Evolutionary conservation across 83 land plant species (phyloP).

Genomic region (Isoetes engelmannii): DNA sequence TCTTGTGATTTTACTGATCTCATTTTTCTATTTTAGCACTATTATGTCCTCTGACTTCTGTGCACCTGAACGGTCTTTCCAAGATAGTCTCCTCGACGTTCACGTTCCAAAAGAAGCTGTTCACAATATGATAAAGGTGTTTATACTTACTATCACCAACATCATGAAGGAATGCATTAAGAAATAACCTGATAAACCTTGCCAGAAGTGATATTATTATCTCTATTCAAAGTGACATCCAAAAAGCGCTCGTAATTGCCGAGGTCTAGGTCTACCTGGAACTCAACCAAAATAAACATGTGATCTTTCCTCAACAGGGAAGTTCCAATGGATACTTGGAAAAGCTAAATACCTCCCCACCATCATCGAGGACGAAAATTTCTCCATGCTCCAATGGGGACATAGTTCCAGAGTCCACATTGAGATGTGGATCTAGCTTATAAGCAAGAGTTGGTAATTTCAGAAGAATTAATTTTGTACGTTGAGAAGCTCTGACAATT

Average conservation of each 20-base stretch:
- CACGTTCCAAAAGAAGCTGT: neutral
- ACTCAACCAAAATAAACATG: neutral
- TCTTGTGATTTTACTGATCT: neutral
- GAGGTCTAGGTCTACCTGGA: slow-evolving; percentile 60
- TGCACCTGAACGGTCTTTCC: slow-evolving; percentile 6
- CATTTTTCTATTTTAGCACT: neutral
- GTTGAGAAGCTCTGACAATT: no score
- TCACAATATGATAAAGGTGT: neutral
- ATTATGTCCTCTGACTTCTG: neutral
- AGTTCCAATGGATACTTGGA: neutral
- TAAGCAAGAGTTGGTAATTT: no score
- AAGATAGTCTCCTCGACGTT: slow-evolving; percentile 2
- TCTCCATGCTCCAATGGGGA: slow-evolving; percentile 12
- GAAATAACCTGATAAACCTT: slow-evolving; percentile 49
- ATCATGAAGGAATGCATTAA: neutral
- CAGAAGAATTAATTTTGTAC: no score
- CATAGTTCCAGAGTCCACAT: slow-evolving; percentile 2
- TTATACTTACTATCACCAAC: neutral
- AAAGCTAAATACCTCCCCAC: neutral
- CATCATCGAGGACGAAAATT: slow-evolving; percentile 1
- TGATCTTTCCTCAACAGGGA: neutral
- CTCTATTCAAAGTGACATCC: slow-evolving; percentile 50
- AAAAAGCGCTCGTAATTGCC: slow-evolving; percentile 70
- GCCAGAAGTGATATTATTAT: slow-evolving; percentile 66
- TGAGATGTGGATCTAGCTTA: slow-evolving; percentile 4